A percentile compares a stretch with the other conserved stretches of the same genome.
Conservation (phyloP, 2,329 filamentous ascomycete species). For the Fusarium buxicola region DNA sequence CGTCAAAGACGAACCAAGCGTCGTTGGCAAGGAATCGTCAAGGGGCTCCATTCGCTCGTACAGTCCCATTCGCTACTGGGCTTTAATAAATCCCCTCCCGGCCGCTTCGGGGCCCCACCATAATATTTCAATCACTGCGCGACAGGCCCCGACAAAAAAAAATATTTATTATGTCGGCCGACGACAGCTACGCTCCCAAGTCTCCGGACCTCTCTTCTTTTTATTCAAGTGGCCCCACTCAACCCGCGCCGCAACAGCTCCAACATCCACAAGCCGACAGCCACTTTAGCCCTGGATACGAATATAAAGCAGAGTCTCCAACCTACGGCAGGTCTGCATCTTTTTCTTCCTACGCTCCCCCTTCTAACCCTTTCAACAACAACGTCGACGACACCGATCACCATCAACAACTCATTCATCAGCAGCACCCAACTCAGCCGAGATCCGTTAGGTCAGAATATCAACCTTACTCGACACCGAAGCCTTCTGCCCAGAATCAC, state of each 20-base stretch:
- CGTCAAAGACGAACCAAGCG: slow-evolving; percentile 22
- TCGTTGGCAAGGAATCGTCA: slow-evolving; percentile 7
- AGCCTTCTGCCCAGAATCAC: slow-evolving; percentile 32
- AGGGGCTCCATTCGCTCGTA: slow-evolving; percentile 17
- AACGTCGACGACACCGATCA: slow-evolving; percentile 39
- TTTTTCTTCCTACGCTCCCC: slow-evolving; percentile 43
- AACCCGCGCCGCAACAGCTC: slow-evolving; percentile 50
- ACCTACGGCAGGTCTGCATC: slow-evolving; percentile 43
- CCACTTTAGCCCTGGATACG: slow-evolving; percentile 46
- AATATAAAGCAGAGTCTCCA: slow-evolving; percentile 51
- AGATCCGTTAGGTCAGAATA: slow-evolving; percentile 37
- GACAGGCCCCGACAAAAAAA: slow-evolving; percentile 40
- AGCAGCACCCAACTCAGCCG: slow-evolving; percentile 41
- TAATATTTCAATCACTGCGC: slow-evolving; percentile 33
- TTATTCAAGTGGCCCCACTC: slow-evolving; percentile 56
- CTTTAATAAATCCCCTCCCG: slow-evolving; percentile 24
- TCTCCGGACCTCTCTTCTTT: slow-evolving; percentile 70
- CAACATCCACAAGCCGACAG: slow-evolving; percentile 48
- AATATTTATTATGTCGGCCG: slow-evolving; percentile 58
- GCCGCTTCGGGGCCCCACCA: slow-evolving; percentile 40
- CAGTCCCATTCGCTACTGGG: slow-evolving; percentile 14
- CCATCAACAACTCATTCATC: slow-evolving; percentile 42
- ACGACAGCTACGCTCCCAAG: slow-evolving; percentile 67
- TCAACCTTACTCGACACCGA: slow-evolving; percentile 39
- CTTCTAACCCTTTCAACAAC: slow-evolving; percentile 41